Evolutionary conservation across 2,329 filamentous ascomycete genomes (phyloP), one percentile per base, ranked within the genome.

Genomic region (Claviceps humidiphila): DNA sequence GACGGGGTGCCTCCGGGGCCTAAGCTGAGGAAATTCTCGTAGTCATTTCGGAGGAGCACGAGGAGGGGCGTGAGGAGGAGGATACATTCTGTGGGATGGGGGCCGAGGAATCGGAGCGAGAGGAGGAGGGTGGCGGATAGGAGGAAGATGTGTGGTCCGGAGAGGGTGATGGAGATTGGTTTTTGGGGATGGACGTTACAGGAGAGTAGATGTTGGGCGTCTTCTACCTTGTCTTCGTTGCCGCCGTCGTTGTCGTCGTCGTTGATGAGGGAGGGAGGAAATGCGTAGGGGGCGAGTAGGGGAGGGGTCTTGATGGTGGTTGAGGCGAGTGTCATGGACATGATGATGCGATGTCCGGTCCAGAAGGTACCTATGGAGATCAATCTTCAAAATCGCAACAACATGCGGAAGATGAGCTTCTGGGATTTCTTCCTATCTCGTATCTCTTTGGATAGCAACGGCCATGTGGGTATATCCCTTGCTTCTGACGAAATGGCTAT

Each of bases 1-100:
- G 82, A 76, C 0, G 88, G 87, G 0, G 86, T 91, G 54, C 88
- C 88, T 24, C 88, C 88, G 0, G 87, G 87, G 0, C 88, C 88
- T 20, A 94, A 80, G 41, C 78, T 78, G 57, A 91, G 71, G 68
- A 89, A 93, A 64, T 83, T 84, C 51, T 74, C 71, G 67, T 89
- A 93, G 71, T 91, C 86, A 62, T 81, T 79, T 62, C 81, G 79
- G 59, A 87, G 67, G 54, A 77, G 70, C 6, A 79, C 63, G 34
- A 71, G 56, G 26, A 73, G 47, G 1, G 77, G 77, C 7, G 74
- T 63, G n/a, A 76, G 58, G 20, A 74, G 62, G 49, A 82, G 70
- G 48, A 81, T 60, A 49, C 71, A 61, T 57, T 77, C 72, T 42
- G 76, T 71, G 20, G 74, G 58, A n/a, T 64, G 64, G 4, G 73